Conservation (phyloP, 1,284 basidiomycete species). For the Ustilago lituana region DNA sequence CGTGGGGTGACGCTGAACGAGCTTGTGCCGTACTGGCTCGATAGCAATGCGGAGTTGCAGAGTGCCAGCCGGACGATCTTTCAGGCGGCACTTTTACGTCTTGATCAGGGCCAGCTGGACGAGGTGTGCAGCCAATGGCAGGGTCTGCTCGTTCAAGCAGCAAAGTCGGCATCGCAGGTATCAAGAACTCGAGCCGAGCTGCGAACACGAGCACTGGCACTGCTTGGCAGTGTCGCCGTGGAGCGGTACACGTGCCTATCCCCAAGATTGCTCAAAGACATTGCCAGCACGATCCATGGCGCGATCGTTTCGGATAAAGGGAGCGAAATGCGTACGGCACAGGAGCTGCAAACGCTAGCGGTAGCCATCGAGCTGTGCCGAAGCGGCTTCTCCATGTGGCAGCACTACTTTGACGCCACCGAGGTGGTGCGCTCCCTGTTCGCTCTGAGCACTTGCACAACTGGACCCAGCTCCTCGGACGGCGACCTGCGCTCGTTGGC, state of each 20-base stretch:
- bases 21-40: slow-evolving; percentile 72
- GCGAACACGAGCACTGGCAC: slow-evolving; percentile 21
- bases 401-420: slow-evolving; percentile 90
- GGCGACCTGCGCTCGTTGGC: slow-evolving; percentile 69
- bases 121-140: slow-evolving; percentile 54
- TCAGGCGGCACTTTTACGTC: slow-evolving; percentile 10
- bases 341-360: slow-evolving; percentile 72
- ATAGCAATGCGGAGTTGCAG: slow-evolving; percentile 46
- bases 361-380: slow-evolving; percentile 89
- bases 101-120: slow-evolving; percentile 31
- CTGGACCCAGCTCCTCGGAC: slow-evolving; percentile 11
- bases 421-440: slow-evolving; percentile 87
- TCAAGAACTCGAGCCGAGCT: slow-evolving; percentile 8
- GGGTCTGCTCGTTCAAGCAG: slow-evolving; percentile 51
- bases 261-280: slow-evolving; percentile 79
- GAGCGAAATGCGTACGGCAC: slow-evolving; percentile 22
- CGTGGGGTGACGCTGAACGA: slow-evolving; percentile 75
- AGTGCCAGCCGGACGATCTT: slow-evolving; percentile 34
- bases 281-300: slow-evolving; percentile 79
- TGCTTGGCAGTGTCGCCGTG: slow-evolving; percentile 75
- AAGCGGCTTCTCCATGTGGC: slow-evolving; percentile 90
- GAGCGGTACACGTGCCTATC: slow-evolving; percentile 82
- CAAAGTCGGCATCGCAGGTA: slow-evolving; percentile 3
- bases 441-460: slow-evolving; percentile 69
- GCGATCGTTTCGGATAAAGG: slow-evolving; percentile 20